phyloP scores from a whole-genome alignment of 306 rosid genomes.

The Sicyos edulis region DNA sequence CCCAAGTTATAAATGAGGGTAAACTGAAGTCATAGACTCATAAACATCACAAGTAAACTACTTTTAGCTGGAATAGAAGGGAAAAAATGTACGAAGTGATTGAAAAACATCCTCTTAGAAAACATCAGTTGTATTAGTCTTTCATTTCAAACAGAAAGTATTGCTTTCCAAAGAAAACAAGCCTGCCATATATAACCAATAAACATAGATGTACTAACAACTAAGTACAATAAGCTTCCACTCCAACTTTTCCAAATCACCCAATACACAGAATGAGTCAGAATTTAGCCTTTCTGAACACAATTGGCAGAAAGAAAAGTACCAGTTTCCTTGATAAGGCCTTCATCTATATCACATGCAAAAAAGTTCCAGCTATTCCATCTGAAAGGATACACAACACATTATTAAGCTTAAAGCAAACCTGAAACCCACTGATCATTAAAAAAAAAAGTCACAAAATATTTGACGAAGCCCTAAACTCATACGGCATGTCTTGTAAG shows the following conservation, averaged over 20 bases:
- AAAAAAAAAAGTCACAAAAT: not conserved
- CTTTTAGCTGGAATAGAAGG: not conserved
- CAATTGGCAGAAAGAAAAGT: slow-evolving; percentile 1
- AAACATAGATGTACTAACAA: not conserved
- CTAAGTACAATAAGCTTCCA: not conserved
- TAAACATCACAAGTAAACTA: not conserved
- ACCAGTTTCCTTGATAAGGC: slow-evolving; percentile 85
- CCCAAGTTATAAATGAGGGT: not conserved
- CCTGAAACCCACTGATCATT: not conserved
- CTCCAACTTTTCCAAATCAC: not conserved
- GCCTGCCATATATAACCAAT: not conserved
- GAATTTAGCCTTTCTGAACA: not conserved
- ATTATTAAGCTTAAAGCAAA: not conserved
- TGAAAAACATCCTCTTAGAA: not conserved
- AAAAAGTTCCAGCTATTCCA: slow-evolving; percentile 99
- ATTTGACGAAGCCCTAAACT: not conserved
- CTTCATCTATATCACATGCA: slow-evolving; percentile 85
- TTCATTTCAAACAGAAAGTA: not conserved
- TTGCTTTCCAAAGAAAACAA: not conserved
- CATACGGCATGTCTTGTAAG: too few species aligned
- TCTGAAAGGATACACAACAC: slow-evolving; percentile 31
- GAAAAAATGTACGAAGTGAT: not conserved
- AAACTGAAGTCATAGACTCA: not conserved
- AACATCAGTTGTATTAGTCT: not conserved
- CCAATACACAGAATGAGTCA: not conserved